phyloP scores from a whole-genome alignment of 805 yeast genomes.

The Teunomyces barrocoloradensis region DNA sequence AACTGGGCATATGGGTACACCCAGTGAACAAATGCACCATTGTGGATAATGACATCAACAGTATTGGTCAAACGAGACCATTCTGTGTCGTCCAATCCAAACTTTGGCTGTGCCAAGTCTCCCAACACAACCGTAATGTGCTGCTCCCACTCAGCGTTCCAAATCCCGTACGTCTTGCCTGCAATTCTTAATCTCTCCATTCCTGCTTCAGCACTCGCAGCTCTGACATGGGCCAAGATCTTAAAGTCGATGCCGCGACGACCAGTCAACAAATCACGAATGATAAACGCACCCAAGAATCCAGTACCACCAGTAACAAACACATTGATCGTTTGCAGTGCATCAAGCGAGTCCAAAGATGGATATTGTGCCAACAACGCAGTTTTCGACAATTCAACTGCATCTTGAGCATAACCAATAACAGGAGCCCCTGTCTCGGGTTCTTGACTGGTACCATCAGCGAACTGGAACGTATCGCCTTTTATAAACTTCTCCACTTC shows the following conservation, averaged over 20 bases:
- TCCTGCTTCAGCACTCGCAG: conserved; percentile 64
- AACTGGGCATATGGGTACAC: conserved; percentile 89
- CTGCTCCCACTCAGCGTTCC: conserved; percentile 59
- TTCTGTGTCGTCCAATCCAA: conserved; percentile 58
- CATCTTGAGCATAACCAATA: conserved; percentile 66
- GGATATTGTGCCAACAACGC: conserved; percentile 45
- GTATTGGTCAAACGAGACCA: conserved; percentile 59
- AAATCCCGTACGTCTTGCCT: conserved; percentile 78
- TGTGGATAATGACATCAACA: conserved; percentile 85
- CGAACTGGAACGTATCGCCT: conserved; percentile 48
- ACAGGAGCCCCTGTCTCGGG: conserved; percentile 32
- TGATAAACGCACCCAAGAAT: conserved; percentile 86
- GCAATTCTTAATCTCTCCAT: conserved; percentile 72
- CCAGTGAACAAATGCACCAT: conserved; percentile 99
- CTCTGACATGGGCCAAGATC: conserved; percentile 89
- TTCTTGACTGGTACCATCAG: conserved; percentile 23
- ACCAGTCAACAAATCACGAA: conserved; percentile 65
- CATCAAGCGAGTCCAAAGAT: conserved; percentile 38
- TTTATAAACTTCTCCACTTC: conserved; percentile 60
- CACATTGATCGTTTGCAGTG: conserved; percentile 48
- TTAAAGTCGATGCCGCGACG: conserved; percentile 52
- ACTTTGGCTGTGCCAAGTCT: conserved; percentile 66
- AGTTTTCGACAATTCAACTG: conserved; percentile 46
- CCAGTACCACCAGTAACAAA: conserved; percentile 97
- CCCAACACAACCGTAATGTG: conserved; percentile 77